These are phyloP conservation scores for Pleurotus eryngii DNA, from an alignment of 768 basidiomycete species.

Conservation along the genomic window DNA sequence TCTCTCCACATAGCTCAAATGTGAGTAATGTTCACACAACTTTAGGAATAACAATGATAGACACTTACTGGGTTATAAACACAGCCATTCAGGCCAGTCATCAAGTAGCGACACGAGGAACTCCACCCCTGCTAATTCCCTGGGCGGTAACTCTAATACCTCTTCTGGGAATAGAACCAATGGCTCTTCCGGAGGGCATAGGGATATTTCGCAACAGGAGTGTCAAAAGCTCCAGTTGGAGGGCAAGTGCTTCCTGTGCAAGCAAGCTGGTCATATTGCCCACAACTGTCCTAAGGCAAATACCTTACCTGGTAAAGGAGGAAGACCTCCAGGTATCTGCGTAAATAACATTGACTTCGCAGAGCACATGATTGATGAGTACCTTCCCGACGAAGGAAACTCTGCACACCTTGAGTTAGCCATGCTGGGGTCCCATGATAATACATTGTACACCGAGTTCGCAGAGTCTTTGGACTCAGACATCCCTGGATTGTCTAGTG, in stretches of 20 bases:
- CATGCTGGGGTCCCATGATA: not conserved
- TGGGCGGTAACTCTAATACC: not conserved
- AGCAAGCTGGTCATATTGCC: constrained; percentile 21
- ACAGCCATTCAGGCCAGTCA: too few relatives aligned
- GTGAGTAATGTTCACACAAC: too few relatives aligned
- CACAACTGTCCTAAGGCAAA: constrained; percentile 24
- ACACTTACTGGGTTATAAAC: too few relatives aligned
- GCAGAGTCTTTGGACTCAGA: too few relatives aligned
- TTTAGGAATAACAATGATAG: too few relatives aligned
- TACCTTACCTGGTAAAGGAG: not conserved
- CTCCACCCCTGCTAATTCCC: not conserved
- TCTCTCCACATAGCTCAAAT: not conserved
- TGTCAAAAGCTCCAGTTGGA: constrained; percentile 7
- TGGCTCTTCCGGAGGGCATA: not conserved
- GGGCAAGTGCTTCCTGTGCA: constrained; percentile 27
- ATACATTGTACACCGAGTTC: not conserved
- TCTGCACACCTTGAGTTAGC: not conserved
- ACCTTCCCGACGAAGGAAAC: not conserved
- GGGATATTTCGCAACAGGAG: constrained; percentile 10
- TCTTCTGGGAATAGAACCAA: too few relatives aligned
- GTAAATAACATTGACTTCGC: not conserved
- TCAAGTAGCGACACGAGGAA: not conserved
- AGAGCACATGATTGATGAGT: not conserved
- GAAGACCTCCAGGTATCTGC: not conserved
- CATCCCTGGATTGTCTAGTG: not conserved